Conservation (phyloP, 2,329 filamentous ascomycete genomes). For the Phyllosticta capitalensis region DNA sequence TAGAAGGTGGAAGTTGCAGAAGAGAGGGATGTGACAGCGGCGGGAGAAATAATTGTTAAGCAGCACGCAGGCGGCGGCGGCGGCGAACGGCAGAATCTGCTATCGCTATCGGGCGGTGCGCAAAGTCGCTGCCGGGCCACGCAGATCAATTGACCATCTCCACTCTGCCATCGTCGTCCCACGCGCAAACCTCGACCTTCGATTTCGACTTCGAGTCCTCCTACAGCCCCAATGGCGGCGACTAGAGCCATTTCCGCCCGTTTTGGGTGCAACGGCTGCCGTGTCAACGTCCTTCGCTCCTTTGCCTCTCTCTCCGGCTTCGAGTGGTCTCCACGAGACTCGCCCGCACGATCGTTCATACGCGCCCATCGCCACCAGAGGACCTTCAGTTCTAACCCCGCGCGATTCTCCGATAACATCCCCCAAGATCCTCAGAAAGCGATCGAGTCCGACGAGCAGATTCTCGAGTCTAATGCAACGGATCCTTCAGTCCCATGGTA, state of each 20-base stretch:
- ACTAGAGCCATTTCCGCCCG: constrained; percentile 17
- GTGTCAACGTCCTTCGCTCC: not conserved
- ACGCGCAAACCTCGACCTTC: not conserved
- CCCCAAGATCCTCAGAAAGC: not conserved
- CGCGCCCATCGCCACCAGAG: constrained; percentile 1
- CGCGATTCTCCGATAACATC: constrained; percentile 1
- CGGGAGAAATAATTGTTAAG: constrained; percentile 7
- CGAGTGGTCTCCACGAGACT: not conserved
- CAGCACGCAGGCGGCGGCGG: not conserved
- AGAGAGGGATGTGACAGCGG: not conserved
- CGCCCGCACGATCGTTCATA: not conserved
- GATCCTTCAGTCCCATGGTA: constrained; percentile 62
- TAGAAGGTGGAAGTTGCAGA: not conserved
- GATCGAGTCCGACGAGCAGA: not conserved
- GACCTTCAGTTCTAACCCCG: not conserved
- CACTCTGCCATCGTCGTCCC: not conserved
- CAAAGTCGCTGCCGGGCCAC: not conserved
- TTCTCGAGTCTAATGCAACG: not conserved
- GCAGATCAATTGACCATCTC: not conserved
- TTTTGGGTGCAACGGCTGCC: constrained; percentile 20
- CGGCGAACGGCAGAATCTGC: constrained; percentile 1
- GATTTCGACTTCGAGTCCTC: not conserved
- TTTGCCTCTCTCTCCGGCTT: constrained; percentile 1
- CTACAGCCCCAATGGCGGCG: constrained; percentile 17
- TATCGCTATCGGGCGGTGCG: constrained; percentile 6